Evolutionary conservation across 2,329 filamentous ascomycete species (phyloP).

Genomic region (Trichoderma citrinoviride): DNA sequence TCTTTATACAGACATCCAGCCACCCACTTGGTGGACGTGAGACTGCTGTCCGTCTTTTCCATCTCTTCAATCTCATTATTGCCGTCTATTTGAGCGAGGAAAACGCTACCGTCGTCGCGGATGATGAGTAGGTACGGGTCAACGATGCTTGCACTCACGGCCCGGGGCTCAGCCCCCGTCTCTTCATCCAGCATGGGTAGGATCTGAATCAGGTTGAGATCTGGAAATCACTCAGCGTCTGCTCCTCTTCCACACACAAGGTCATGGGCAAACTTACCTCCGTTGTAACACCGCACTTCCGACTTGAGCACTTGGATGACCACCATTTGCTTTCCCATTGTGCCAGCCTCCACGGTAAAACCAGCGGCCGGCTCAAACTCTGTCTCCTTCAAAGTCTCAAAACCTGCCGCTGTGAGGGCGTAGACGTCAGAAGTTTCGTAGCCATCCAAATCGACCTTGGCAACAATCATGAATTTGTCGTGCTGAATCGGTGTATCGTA

Average conservation of each 20-base stretch:
- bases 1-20: slow-evolving; percentile 84
- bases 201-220: slow-evolving; percentile 86
- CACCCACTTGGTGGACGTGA: slow-evolving; percentile 68
- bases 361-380: slow-evolving; percentile 92
- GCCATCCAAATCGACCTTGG: slow-evolving; percentile 65
- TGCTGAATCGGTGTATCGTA: slow-evolving; percentile 61
- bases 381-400: slow-evolving; percentile 73
- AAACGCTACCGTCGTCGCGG: slow-evolving; percentile 77
- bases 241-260: background rate
- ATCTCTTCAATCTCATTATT: slow-evolving; percentile 84
- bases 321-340: slow-evolving; percentile 73
- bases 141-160: slow-evolving; percentile 76
- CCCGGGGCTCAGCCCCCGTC: slow-evolving; percentile 73
- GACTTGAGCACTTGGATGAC: slow-evolving; percentile 85
- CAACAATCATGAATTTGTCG: slow-evolving; percentile 80
- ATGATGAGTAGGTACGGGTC: slow-evolving; percentile 84
- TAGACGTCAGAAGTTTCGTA: slow-evolving; percentile 79
- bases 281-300: slow-evolving; percentile 87
- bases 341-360: slow-evolving; percentile 79
- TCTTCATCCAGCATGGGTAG: slow-evolving; percentile 91
- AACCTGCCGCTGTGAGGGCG: slow-evolving; percentile 66
- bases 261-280: slow-evolving; percentile 57
- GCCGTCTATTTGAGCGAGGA: slow-evolving; percentile 71
- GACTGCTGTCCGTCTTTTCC: slow-evolving; percentile 57
- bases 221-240: slow-evolving; percentile 40